phyloP scores from a whole-genome alignment of 108 stramenopile genomes.

The Discostella pseudostelligera region DNA sequence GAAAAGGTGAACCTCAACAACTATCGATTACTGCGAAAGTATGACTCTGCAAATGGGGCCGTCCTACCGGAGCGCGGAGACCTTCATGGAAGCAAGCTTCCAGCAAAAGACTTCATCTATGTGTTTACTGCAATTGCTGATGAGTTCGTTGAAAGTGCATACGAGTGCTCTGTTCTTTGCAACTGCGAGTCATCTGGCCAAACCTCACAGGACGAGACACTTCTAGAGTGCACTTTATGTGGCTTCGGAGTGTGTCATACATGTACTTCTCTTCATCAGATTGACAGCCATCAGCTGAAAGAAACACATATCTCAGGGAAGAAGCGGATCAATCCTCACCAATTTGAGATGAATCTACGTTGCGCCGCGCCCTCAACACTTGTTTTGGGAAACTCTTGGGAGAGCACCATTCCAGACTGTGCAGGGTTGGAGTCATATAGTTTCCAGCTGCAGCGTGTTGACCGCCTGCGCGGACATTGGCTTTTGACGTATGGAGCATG shows the following conservation, averaged over 20 bases:
- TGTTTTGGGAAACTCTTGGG: conserved; percentile 36
- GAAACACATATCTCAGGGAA: conserved; percentile 19
- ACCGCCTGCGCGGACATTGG: conserved; percentile 49
- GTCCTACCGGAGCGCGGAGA: conserved; percentile 50
- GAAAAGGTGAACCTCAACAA: conserved; percentile 18
- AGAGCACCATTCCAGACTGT: conserved; percentile 29
- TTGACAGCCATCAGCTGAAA: conserved; percentile 36
- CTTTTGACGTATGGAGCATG: conserved; percentile 50
- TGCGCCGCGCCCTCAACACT: conserved; percentile 38
- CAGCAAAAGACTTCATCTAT: conserved; percentile 20
- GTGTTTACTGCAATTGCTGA: conserved; percentile 19
- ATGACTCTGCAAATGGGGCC: conserved; percentile 37
- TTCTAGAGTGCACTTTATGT: conserved; percentile 44
- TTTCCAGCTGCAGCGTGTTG: conserved; percentile 53
- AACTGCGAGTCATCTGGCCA: conserved; percentile 47
- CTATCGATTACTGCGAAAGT: conserved; percentile 38
- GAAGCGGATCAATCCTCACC: conserved; percentile 33
- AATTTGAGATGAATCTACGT: conserved; percentile 47
- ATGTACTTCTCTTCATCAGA: conserved; percentile 42
- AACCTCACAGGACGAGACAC: conserved; percentile 29
- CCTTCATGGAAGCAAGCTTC: conserved; percentile 9
- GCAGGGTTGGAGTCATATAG: conserved; percentile 46
- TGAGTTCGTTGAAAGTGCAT: conserved; percentile 25
- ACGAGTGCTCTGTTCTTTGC: conserved; percentile 37
- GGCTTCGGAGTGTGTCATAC: conserved; percentile 47